Base-by-base conservation (phyloP, 345 rosid species). In the Turnera subulata region DNA sequence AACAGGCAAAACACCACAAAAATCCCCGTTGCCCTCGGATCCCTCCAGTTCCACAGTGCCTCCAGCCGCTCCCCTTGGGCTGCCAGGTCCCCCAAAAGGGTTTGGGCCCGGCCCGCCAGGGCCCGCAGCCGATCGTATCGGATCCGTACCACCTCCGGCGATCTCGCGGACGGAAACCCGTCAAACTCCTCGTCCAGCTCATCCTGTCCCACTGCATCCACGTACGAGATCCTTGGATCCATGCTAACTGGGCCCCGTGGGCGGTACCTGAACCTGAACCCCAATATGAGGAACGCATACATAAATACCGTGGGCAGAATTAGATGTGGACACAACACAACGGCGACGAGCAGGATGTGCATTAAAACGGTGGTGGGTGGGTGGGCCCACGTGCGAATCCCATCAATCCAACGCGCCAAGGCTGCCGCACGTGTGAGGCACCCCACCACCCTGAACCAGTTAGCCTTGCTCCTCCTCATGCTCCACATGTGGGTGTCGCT, bases 101-200 rank as follows among this genome's bases (percentile, higher is more conserved):
- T 78, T 53, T 91, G 96, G 14, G 95, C 92, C 56, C 92, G 65
- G 0, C 95, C 90, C 0, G 92, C 94, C n/a, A 91, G 64, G 15
- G 88, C 92, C n/a, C 98, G 68, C 56, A 88, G 46, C 59, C 96
- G 61, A 55, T 85, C 98, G 23, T 85, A 91, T 59, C 96, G 64
- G 16, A 88, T 50, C 0, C 87, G 91, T 2, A 91, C 81, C 22
- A 67, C 53, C 18, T 88, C 91, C 0, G 71, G 55, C 1, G 95
- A 65, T 26, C 88, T 72, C 2, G 83, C 76, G 22, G 90, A 65
- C 0, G 92, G 92, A 10, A 91, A 74, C 14, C 88, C 98, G 18
- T 91, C 96, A 26, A 86, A 86, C 62, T 91, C 96, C 51, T 91
- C 98, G 50, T 91, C 98, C 0, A 91, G 80, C 76, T 91, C 96